Evolutionary conservation across 345 rosid species (phyloP), one percentile per base, ranked within the genome.

Genomic region (Anastatica hierochuntica): DNA sequence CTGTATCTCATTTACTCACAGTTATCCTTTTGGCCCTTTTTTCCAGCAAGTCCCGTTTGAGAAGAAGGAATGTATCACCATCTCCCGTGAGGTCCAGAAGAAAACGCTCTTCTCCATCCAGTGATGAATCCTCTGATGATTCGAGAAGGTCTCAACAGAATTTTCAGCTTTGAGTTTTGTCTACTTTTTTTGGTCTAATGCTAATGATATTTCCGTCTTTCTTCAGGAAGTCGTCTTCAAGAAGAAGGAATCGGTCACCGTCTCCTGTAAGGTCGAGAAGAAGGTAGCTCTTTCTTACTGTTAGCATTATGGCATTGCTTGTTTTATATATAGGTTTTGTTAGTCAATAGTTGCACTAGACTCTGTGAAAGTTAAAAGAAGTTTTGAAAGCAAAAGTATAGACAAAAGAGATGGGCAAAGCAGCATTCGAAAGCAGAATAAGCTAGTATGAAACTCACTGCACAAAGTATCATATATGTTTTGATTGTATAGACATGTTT

Each of bases 401-500:
- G 39, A 26, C 7, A 48, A 60, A 31, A 33, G n/a, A 58, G 6
- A 63, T 64, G 51, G 39, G 50, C 45, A 53, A 67, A 60, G 2
- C 6, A 27, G n/a, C n/a, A n/a, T n/a, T n/a, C n/a, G n/a, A n/a
- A n/a, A 27, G 31, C 6, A 7, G 31, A 27, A 2, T n/a, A 27
- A 27, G 7, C 31, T 27, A 27, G 31, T 27, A 1, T 11, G 67
- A 40, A 53, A 60, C 72, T 67, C 72, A 60, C 72, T 10, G 48
- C 37, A 16, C 2, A 49, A 62, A 77, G 81, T 76, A 72, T 84
- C 69, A 85, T 88, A 81, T 79, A 74, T 81, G 85, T 84, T 79
- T 83, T 84, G 82, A 70, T 92, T 83, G 72, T 92, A 77, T 92
- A 92, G 98, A 92, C 83, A 83, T 72, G 83, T 79, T 77, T 79